Evolutionary conservation across 176 grass and related monocot species (phyloP).

Genomic region (Phoenix dactylifera): DNA sequence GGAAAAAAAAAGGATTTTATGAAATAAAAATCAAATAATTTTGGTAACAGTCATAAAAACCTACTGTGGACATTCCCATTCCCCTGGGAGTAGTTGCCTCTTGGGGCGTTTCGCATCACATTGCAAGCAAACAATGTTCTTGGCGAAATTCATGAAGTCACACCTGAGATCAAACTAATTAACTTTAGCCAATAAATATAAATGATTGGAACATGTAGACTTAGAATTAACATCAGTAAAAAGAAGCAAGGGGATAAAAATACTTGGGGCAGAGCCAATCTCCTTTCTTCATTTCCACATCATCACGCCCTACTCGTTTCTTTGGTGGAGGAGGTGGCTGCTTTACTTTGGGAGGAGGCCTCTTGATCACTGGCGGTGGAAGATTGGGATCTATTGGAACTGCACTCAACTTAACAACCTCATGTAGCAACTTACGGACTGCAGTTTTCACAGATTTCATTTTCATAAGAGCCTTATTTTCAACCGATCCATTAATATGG

Average conservation of each 20-base stretch:
- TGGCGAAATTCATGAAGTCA: conserved; percentile 98
- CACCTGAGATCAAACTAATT: conserved; percentile 52
- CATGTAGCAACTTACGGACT: conserved; percentile 72
- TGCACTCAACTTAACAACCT: conserved; percentile 64
- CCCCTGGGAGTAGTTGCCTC: conserved; percentile 82
- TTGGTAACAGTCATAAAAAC: conserved; percentile 1
- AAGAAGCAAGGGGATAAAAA: conserved; percentile 19
- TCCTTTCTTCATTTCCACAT: conserved; percentile 99
- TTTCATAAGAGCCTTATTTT: conserved; percentile 69
- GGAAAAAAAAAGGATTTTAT: background rate
- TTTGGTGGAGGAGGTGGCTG: conserved; percentile 72
- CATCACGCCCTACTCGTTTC: conserved; percentile 88
- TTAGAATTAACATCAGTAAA: conserved; percentile 13
- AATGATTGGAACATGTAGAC: conserved; percentile 1
- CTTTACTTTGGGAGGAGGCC: conserved; percentile 77
- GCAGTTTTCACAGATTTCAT: conserved; percentile 70
- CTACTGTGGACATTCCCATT: conserved; percentile 95
- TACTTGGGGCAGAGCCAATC: conserved; percentile 99
- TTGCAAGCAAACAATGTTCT: conserved; percentile 82
- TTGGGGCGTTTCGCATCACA: conserved; percentile 90
- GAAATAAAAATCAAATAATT: too few species aligned
- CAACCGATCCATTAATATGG: conserved; percentile 68
- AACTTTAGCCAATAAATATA: conserved; percentile 14
- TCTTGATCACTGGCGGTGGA: conserved; percentile 58
- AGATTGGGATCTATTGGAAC: conserved; percentile 89